Evolutionary conservation across 1,284 basidiomycete species (phyloP).

Genomic region (Tilletiaria anomala): DNA sequence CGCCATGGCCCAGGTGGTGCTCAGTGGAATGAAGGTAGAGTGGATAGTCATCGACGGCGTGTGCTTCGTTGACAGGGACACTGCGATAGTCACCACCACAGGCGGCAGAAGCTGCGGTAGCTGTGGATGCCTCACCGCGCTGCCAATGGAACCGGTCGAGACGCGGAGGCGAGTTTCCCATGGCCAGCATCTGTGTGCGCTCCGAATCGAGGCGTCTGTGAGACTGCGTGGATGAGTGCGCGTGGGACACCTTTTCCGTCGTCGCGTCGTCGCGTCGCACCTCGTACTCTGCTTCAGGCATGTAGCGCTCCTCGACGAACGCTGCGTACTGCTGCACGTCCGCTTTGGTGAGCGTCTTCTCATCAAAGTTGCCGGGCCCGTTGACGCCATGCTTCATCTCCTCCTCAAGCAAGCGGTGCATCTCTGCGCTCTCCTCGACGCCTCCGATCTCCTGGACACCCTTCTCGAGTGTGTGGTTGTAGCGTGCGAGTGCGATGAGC

Average conservation of each 20-base stretch:
- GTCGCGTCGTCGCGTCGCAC: too few species aligned
- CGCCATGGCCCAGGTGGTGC: neutral
- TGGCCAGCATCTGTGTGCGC: too few species aligned
- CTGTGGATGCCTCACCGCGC: neutral
- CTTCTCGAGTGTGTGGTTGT: slow-evolving; percentile 4
- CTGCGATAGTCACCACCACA: too few species aligned
- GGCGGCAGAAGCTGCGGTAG: too few species aligned
- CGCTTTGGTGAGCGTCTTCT: neutral
- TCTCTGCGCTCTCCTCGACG: slow-evolving; percentile 8
- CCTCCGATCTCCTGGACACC: neutral
- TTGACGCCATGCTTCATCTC: slow-evolving; percentile 1
- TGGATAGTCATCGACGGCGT: neutral
- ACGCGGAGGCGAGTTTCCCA: neutral
- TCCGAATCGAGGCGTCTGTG: too few species aligned
- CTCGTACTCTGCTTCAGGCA: too few species aligned
- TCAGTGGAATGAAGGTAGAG: neutral
- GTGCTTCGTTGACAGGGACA: too few species aligned
- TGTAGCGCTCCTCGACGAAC: neutral
- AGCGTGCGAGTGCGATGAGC: slow-evolving; percentile 4
- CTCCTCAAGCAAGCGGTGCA: slow-evolving; percentile 6
- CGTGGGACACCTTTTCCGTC: too few species aligned
- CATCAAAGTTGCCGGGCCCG: neutral
- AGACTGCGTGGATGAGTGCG: too few species aligned
- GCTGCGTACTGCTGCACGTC: neutral
- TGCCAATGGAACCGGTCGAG: slow-evolving; percentile 2